Conservation (phyloP, 495 filamentous ascomycete genomes). For the Hypoxylon lienhwacheense region DNA sequence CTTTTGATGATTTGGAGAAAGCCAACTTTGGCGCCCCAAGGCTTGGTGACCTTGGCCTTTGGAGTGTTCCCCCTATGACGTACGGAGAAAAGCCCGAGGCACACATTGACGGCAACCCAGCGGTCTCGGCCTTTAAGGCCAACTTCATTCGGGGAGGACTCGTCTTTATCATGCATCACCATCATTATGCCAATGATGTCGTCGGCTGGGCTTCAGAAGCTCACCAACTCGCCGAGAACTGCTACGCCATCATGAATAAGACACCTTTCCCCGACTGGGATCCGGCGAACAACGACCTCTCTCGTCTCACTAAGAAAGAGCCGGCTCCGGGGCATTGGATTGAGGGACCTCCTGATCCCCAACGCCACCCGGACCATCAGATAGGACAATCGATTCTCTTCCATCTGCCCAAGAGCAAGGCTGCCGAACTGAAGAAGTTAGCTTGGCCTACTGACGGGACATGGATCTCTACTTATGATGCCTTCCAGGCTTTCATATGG, state of each 20-base stretch:
- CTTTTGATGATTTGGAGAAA: slow-evolving; percentile 33
- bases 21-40: slow-evolving; percentile 28
- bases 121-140: slow-evolving; percentile 43
- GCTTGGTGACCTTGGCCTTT: not conserved
- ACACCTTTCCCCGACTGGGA: slow-evolving; percentile 41
- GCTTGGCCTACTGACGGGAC: slow-evolving; percentile 30
- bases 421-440: slow-evolving; percentile 40
- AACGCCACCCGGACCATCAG: slow-evolving; percentile 36
- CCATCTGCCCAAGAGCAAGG: slow-evolving; percentile 48
- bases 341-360: slow-evolving; percentile 30
- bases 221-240: slow-evolving; percentile 49
- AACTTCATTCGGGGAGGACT: slow-evolving; percentile 47
- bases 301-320: slow-evolving; percentile 36
- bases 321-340: not conserved
- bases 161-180: slow-evolving; percentile 46
- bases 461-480: slow-evolving; percentile 49
- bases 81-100: slow-evolving; percentile 46
- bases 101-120: slow-evolving; percentile 33
- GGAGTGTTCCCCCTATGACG: slow-evolving; percentile 35
- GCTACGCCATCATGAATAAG: slow-evolving; percentile 38
- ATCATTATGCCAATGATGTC: slow-evolving; percentile 48
- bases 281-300: slow-evolving; percentile 35
- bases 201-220: slow-evolving; percentile 45
- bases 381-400: slow-evolving; percentile 38
- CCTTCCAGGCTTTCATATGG: slow-evolving; percentile 45